Base-by-base conservation (phyloP, 805 yeast genomes). In the Candida silvatica region DNA sequence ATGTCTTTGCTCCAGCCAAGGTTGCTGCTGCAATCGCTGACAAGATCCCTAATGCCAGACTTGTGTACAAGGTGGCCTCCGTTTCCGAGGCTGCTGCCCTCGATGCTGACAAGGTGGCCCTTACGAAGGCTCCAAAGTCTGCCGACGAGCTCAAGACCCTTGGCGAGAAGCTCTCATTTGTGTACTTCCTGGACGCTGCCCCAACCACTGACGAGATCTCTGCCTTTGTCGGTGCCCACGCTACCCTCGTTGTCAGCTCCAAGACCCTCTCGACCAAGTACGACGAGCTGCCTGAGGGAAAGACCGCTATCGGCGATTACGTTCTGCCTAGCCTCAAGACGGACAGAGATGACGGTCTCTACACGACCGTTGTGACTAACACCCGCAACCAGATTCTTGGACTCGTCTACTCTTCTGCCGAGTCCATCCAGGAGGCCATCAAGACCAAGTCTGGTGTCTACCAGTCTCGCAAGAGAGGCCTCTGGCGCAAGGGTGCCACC, bases 401-500 rank as follows among this genome's bases (percentile, higher is more conserved):
- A 4, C 68, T 90, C 20, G 97, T 90, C 7, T 92, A 87, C 62
- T 90, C 97, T 0, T 85, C 95, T 0, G 60, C 60, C 28, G 87
- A 81, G 47, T 84, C 95, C 23, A 76, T 92, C 49, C 61, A 71
- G 29, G 88, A 82, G 48, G 92, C 97, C 9, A 72, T 92, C 46
- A 74, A 74, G 40, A 80, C 84, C 17, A 71, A 74, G 33, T 76
- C 84, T 7, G 98, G 98, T 38, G 95, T 92, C 2, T 92, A 92
- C 60, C 96, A 82, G 58, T 85, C 96, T 6, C 79, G 98, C 49
- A 78, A 81, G 50, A 77, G 85, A 41, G 97, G 94, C 29, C 69
- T 92, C 39, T 92, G 98, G 98, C 82, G 79, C 57, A 92, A 92
- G 58, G 98, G 98, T 20, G 80, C 81, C 37, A 84, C 96, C 2